A percentile compares a stretch with the other conserved stretches of the same genome.
Conservation (phyloP, 2,329 filamentous ascomycete genomes). For the Helotiales sp. region DNA sequence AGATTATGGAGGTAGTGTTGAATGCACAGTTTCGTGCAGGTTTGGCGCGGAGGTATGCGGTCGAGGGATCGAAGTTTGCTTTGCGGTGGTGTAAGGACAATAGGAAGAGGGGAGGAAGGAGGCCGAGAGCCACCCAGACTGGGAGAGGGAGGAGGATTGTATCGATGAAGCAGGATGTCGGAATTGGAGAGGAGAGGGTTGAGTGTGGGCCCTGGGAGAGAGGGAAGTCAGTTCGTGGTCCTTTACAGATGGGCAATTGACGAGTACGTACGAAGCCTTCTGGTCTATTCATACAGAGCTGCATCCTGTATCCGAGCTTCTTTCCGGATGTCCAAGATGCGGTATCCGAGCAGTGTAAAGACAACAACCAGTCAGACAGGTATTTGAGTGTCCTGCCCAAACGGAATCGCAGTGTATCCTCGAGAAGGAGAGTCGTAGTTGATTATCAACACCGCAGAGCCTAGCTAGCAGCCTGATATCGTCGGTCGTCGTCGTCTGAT, state of each 20-base stretch:
- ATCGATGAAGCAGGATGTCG: constrained; percentile 40
- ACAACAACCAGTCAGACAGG: neutral
- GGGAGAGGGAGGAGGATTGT: constrained; percentile 38
- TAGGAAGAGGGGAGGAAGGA: constrained; percentile 29
- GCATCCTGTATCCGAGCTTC: constrained; percentile 27
- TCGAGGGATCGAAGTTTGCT: constrained; percentile 25
- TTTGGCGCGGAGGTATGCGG: constrained; percentile 20
- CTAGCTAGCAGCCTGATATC: neutral
- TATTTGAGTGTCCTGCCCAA: no score
- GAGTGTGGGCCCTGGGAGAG: constrained; percentile 34
- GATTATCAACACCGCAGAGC: neutral
- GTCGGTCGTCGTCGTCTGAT: neutral
- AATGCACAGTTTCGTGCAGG: constrained; percentile 16
- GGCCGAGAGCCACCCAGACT: constrained; percentile 34
- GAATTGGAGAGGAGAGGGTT: constrained; percentile 34
- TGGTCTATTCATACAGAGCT: constrained; percentile 33
- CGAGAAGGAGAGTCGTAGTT: neutral
- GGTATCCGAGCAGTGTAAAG: neutral
- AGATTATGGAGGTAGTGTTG: constrained; percentile 23
- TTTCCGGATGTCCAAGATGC: neutral
- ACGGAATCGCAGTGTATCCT: no score
- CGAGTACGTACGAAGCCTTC: constrained; percentile 37
- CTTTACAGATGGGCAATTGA: no score
- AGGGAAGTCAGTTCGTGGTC: constrained; percentile 3
- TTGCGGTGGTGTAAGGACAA: constrained; percentile 22